Base-by-base conservation (phyloP, 1,284 basidiomycete species). In the Coniferiporia weirii region DNA sequence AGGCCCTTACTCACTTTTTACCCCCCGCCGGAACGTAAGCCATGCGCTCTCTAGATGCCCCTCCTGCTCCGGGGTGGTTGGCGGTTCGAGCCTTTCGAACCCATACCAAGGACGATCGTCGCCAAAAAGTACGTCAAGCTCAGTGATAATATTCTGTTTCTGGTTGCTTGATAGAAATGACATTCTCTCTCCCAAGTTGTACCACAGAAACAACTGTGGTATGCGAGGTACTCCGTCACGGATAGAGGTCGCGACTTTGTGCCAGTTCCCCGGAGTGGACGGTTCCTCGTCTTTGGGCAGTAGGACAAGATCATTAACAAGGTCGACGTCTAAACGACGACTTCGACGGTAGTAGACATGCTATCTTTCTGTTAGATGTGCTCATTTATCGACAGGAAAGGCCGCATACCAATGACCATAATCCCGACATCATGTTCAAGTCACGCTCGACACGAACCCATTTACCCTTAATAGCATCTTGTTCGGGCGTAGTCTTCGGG, bases 371-470 rank as follows among this genome's bases (percentile, higher is more conserved):
- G 55, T 53, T 35, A 51, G 19, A 34, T 27, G 22, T 27, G 27
- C 27, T 3, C 27, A 45, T 36, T 53, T 6, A 20, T 35, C 17
- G 53, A n/a, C 32, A 46, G 22, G n/a, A 12, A 4, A 54, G 32
- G 32, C 19, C 9, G 67, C 75, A 55, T 61, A 87, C 86, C 65
- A 89, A 69, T 63, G 74, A 83, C 72, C 86, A 78, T 48, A 85
- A 69, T 0, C 87, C 87, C 4, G 79, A 75, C 66, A 89, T 80
- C 47, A 75, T 68, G 68, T 93, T 93, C 36, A 96, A 72, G 69
- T 95, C 87, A 17, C 85, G 78, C 19, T 83, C 82, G 7, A 95
- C 87, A 19, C 87, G 82, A 1, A 96, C 92, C 94, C 94, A 96
- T 67, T 87, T 90, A 0, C 93, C 93, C 65, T 86, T 87, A 55